A percentile compares a stretch with the other conserved stretches of the same genome.
Conservation (phyloP, 2,329 filamentous ascomycete genomes). For the Thyridium curvatum region DNA sequence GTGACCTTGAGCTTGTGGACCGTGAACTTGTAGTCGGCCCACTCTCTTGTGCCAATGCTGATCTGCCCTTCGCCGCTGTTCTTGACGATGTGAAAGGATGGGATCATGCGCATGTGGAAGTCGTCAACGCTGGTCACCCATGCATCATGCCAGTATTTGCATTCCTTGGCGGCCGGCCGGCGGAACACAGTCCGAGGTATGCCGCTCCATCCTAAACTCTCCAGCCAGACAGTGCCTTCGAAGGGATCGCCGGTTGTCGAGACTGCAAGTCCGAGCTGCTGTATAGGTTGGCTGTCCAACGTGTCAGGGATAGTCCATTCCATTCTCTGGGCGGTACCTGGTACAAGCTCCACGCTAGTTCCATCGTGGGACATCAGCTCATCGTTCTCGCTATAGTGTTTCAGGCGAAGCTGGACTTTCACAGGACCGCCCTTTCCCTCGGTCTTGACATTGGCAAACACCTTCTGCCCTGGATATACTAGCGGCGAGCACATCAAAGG, state of each 20-base stretch:
- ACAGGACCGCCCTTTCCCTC: neutral
- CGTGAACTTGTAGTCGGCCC: conserved; percentile 17
- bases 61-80: conserved; percentile 22
- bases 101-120: conserved; percentile 11
- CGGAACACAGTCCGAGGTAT: conserved; percentile 5
- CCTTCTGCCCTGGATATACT: conserved; percentile 18
- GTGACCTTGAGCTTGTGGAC: conserved; percentile 15
- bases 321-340: neutral
- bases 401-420: conserved; percentile 7
- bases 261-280: conserved; percentile 15
- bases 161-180: conserved; percentile 4
- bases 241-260: neutral
- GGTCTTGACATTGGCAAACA: conserved; percentile 8
- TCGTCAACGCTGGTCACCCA: conserved; percentile 18
- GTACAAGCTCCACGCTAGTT: neutral
- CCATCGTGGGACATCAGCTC: conserved; percentile 3
- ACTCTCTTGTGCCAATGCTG: conserved; percentile 23
- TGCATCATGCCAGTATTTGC: conserved; percentile 16
- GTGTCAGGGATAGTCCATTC: conserved; percentile 14
- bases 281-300: conserved; percentile 16
- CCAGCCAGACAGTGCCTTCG: conserved; percentile 11
- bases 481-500: conserved; percentile 18
- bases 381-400: conserved; percentile 9
- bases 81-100: conserved; percentile 17
- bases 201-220: conserved; percentile 14